These are phyloP conservation scores for Fusarium multiceps DNA, from an alignment of 2,329 filamentous ascomycete genomes.

Conservation along the genomic window DNA sequence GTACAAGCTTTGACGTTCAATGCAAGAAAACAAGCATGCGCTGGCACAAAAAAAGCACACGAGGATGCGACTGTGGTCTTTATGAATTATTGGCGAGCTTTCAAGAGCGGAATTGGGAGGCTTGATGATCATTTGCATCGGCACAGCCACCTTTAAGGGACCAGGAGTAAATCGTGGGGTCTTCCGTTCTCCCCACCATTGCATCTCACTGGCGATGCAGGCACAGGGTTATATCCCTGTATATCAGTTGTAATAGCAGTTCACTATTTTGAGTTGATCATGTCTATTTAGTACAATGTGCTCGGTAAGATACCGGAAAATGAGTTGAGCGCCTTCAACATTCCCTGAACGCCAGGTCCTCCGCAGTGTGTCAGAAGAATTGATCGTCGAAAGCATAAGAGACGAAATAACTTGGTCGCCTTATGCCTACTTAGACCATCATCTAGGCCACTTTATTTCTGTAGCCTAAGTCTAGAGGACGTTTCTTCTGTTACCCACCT, in stretches of 20 bases:
- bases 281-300: not conserved
- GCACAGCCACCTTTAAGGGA: conserved; percentile 30
- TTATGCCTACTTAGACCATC: too few relatives aligned
- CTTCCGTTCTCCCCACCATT: conserved; percentile 14
- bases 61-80: not conserved
- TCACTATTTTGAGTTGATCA: not conserved
- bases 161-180: conserved; percentile 32
- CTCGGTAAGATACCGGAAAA: conserved; percentile 10
- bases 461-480: too few relatives aligned
- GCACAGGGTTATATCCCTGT: not conserved
- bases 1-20: conserved; percentile 7
- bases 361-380: too few relatives aligned
- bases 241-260: not conserved
- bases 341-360: conserved; percentile 30
- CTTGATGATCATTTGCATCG: not conserved
- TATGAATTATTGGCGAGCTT: not conserved
- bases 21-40: not conserved
- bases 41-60: not conserved
- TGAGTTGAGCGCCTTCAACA: conserved; percentile 41
- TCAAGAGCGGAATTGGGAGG: conserved; percentile 1
- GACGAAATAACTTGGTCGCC: too few relatives aligned
- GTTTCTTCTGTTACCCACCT: too few relatives aligned
- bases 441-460: too few relatives aligned
- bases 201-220: conserved; percentile 1
- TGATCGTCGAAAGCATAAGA: too few relatives aligned